phyloP scores from a whole-genome alignment of 768 basidiomycete genomes.

The Jaapia argillacea region DNA sequence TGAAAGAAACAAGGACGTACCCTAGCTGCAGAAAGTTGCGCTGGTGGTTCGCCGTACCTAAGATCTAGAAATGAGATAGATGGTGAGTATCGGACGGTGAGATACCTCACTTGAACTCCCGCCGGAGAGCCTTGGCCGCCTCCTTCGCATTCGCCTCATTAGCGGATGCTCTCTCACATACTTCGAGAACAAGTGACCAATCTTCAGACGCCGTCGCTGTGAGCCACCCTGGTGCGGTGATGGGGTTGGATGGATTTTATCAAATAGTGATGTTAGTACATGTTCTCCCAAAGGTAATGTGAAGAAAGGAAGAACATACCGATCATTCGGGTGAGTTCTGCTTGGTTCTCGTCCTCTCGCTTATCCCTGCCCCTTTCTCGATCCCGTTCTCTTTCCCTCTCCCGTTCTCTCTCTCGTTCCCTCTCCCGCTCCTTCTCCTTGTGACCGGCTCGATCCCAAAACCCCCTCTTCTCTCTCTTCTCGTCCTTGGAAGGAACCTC shows the following conservation, averaged over 20 bases:
- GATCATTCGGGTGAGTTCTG: conserved; percentile 62
- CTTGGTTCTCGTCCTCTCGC: conserved; percentile 33
- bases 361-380: conserved; percentile 25
- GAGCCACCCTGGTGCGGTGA: too few relatives aligned
- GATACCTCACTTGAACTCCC: conserved; percentile 77
- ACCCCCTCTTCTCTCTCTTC: conserved; percentile 43
- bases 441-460: conserved; percentile 33
- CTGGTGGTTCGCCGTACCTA: conserved; percentile 67
- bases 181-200: conserved; percentile 73
- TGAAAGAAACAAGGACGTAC: conserved; percentile 27
- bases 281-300: too few relatives aligned
- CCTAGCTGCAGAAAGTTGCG: conserved; percentile 68
- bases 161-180: conserved; percentile 73
- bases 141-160: conserved; percentile 73
- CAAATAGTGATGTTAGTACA: too few relatives aligned
- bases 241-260: too few relatives aligned
- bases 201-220: conserved; percentile 77
- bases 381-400: conserved; percentile 29
- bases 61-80: conserved; percentile 6
- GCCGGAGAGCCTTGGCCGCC: conserved; percentile 69
- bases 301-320: conserved; percentile 31
- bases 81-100: conserved; percentile 3
- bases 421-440: conserved; percentile 14
- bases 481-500: conserved; percentile 35
- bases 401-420: conserved; percentile 24